A percentile compares a stretch with the other conserved stretches of the same genome.
Conservation (phyloP, 202 grass and related monocot genomes). For the Carex arenaria region DNA sequence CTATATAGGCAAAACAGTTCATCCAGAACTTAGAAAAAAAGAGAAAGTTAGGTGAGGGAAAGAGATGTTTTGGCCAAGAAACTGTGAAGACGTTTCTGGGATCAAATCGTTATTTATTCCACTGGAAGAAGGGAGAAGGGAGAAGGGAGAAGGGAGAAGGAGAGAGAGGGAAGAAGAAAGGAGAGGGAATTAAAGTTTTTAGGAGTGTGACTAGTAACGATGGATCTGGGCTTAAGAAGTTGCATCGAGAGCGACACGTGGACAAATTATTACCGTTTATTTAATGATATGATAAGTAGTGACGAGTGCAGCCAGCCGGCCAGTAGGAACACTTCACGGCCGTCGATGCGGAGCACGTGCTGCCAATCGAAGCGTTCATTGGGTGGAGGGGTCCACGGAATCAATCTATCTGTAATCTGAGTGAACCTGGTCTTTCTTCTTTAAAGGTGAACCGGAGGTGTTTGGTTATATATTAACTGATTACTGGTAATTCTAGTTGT, state of each 20-base stretch:
- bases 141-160: not conserved
- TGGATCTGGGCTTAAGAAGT: slow-evolving; percentile 59
- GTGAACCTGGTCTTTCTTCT: not conserved
- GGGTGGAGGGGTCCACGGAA: not conserved
- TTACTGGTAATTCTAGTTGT: not conserved
- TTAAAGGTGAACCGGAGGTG: not conserved
- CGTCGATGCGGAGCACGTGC: slow-evolving; percentile 33
- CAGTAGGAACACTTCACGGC: slow-evolving; percentile 2
- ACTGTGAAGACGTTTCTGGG: not conserved
- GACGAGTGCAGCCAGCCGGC: slow-evolving; percentile 4
- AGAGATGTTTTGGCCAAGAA: not conserved
- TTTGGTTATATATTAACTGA: not conserved
- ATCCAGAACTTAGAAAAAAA: not conserved
- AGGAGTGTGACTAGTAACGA: slow-evolving; percentile 10
- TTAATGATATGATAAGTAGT: slow-evolving; percentile 52
- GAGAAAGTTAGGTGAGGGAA: not conserved
- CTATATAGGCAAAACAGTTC: not conserved
- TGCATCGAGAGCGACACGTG: slow-evolving; percentile 52
- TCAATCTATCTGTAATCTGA: not conserved
- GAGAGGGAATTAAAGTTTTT: not conserved
- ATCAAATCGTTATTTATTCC: slow-evolving; percentile 9
- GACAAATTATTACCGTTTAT: slow-evolving; percentile 32
- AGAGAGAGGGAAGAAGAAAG: not conserved
- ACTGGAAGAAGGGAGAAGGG: not conserved
- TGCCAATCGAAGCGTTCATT: not conserved